phyloP scores from a whole-genome alignment of 495 filamentous ascomycete genomes.

The Aspergillus homomorphus region DNA sequence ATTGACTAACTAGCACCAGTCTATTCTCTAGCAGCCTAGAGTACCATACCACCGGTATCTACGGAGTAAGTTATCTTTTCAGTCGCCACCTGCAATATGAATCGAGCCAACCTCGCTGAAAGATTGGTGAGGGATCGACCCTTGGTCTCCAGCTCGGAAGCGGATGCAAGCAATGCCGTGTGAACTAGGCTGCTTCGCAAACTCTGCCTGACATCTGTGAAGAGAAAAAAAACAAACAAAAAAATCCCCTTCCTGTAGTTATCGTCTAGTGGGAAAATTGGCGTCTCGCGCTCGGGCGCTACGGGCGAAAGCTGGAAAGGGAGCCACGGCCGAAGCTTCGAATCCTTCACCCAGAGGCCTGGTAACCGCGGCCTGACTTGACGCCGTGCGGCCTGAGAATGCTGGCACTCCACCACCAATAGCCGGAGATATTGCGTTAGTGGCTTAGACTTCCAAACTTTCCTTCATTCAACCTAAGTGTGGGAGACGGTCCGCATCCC shows the following conservation, averaged over 20 bases:
- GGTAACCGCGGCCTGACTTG: conserved; percentile 14
- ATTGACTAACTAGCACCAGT: not conserved
- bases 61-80: no score
- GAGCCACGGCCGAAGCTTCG: conserved; percentile 14
- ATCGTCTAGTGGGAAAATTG: not conserved
- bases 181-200: not conserved
- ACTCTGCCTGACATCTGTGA: not conserved
- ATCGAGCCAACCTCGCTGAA: not conserved
- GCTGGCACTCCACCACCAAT: conserved; percentile 9
- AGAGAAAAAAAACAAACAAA: conserved; percentile 1
- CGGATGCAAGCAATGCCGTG: conserved; percentile 21
- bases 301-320: conserved; percentile 11
- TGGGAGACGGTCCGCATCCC: conserved; percentile 26
- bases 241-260: not conserved
- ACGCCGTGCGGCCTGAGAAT: conserved; percentile 10
- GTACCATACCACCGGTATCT: no score
- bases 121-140: not conserved
- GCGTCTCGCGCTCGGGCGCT: conserved; percentile 16
- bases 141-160: conserved; percentile 14
- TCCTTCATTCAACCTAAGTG: conserved; percentile 11
- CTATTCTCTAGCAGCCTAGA: not conserved
- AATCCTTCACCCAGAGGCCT: conserved; percentile 25
- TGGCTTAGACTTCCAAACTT: conserved; percentile 5
- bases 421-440: conserved; percentile 15
- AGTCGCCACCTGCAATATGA: not conserved